Conservation (phyloP, 2,329 filamentous ascomycete species). For the Paecilomyces dactylethromorphus region DNA sequence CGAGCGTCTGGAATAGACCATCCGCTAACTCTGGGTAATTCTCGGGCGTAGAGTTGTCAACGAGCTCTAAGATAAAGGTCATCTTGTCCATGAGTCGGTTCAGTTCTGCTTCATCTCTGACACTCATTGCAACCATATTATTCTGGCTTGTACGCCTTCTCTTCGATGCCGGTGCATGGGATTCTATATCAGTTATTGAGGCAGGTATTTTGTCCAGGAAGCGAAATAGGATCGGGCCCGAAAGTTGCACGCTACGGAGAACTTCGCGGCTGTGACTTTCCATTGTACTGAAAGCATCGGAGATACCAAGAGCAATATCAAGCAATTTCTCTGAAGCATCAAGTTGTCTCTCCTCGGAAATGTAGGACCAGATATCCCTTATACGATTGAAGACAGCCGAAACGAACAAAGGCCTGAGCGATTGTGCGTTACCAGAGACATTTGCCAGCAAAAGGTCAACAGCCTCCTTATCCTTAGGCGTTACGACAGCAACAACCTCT, state of each 20-base stretch:
- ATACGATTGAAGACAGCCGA: slow-evolving; percentile 63
- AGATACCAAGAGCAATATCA: slow-evolving; percentile 30
- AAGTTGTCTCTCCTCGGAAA: slow-evolving; percentile 31
- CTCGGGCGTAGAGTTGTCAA: slow-evolving; percentile 72
- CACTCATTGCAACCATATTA: slow-evolving; percentile 56
- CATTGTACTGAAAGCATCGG: slow-evolving; percentile 17
- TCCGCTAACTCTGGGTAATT: slow-evolving; percentile 69
- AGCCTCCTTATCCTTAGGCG: slow-evolving; percentile 53
- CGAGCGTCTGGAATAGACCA: slow-evolving; percentile 75
- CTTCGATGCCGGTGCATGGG: slow-evolving; percentile 68
- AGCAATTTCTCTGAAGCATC: slow-evolving; percentile 32
- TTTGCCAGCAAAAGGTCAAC: slow-evolving; percentile 48
- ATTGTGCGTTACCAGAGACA: slow-evolving; percentile 37
- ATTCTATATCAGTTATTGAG: slow-evolving; percentile 61
- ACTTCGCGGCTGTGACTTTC: slow-evolving; percentile 51
- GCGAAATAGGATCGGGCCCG: slow-evolving; percentile 62
- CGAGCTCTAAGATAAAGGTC: slow-evolving; percentile 80
- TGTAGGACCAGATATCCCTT: slow-evolving; percentile 60
- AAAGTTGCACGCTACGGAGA: slow-evolving; percentile 65
- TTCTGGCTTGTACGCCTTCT: slow-evolving; percentile 70
- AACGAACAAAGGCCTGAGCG: slow-evolving; percentile 51
- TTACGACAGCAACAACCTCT: slow-evolving; percentile 47
- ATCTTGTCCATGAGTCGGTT: slow-evolving; percentile 65
- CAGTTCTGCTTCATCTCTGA: slow-evolving; percentile 59
- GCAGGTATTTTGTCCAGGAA: slow-evolving; percentile 71